Base-by-base conservation (phyloP, 257 asterid genomes). In the Ophiorrhiza pumila region DNA sequence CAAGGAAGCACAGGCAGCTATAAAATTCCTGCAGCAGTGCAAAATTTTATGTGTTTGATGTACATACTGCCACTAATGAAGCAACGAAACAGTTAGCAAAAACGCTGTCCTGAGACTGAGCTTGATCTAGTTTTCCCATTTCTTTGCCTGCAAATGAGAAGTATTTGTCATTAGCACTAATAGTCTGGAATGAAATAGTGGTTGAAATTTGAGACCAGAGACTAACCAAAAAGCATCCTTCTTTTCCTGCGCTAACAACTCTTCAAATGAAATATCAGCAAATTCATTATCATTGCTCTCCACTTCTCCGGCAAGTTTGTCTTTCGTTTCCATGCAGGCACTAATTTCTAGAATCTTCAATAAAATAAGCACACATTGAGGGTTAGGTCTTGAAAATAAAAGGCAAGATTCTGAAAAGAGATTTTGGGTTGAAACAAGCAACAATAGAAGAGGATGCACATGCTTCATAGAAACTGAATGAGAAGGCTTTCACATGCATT, bases 181-280 rank as follows among this genome's bases (percentile, higher is more conserved):
- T 25, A 79, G 49, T 59, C 14, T 22, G 65, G 68, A 76, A 35
- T 58, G 53, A 67, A 64, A 47, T 34, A 50, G 52, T 15, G 18
- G 13, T 47, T 32, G 69, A 9, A 69, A 22, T 58, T 12, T 64
- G 34, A 65, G 56, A 25, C 3, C 25, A 20, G 65, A 37, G 35
- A 83, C 86, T 25, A 69, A 92, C 98, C 98, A 92, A 76, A 90
- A 92, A 4, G 57, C 76, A 61, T 88, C 96, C 83, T 92, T 90
- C 85, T 92, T 92, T 71, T 92, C 98, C 66, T 80, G 93, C 29
- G 86, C 97, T 69, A 92, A 78, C 39, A 92, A 76, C 80, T 90
- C 98, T 76, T 92, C 98, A 15, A 92, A 92, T 0, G 97, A 89
- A 79, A 90, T 89, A 64, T 92, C 93, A 29, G 83, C 56, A 57